Base-by-base conservation (phyloP, 2,329 filamentous ascomycete species). In the Pseudopithomyces maydicus region DNA sequence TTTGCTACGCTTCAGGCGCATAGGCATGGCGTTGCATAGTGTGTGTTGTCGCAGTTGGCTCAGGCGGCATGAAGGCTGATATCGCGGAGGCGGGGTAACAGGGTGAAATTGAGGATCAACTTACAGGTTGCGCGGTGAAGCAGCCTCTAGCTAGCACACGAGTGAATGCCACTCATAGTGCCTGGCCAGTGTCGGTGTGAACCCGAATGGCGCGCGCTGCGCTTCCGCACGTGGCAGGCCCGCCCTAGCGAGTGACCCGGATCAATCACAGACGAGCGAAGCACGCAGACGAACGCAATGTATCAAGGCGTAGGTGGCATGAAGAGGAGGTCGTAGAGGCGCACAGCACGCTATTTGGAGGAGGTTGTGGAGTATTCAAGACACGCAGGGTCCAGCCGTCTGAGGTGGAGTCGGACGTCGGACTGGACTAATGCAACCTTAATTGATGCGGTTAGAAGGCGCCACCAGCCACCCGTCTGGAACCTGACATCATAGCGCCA, bases 111-210 rank as follows among this genome's bases (percentile, higher is more conserved):
- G 44, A 58, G 46, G 42, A 36, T 26, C 47, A 33, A 71, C 70
- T 72, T 62, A 72, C 70, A 39, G 33, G 41, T 36, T 52, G 48
- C 43, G 11, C 38, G 36, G 32, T 58, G 41, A 50, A 55, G 44
- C 41, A 44, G 52, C 59, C 46, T 56, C 57, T 60, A 64, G 58
- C 45, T 53, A 39, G 58, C 51, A 52, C 52, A 42, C 50, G 60
- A 56, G 70, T 71, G 68, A 71, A 67, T 55, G 63, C 49, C 33
- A 55, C 47, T 68, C 68, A 71, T 69, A 61, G 59, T 59, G 59
- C 57, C 54, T 52, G 51, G 59, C 64, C 58, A 60, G 54, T 60
- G 66, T 58, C 45, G 55, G 52, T 49, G 44, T 56, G 51, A 50
- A 45, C 61, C 63, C 55, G 64, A 63, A 61, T 57, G 42, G 58